phyloP scores from a whole-genome alignment of 192 early-diverging fungal species.

The Pilaira anomala region DNA sequence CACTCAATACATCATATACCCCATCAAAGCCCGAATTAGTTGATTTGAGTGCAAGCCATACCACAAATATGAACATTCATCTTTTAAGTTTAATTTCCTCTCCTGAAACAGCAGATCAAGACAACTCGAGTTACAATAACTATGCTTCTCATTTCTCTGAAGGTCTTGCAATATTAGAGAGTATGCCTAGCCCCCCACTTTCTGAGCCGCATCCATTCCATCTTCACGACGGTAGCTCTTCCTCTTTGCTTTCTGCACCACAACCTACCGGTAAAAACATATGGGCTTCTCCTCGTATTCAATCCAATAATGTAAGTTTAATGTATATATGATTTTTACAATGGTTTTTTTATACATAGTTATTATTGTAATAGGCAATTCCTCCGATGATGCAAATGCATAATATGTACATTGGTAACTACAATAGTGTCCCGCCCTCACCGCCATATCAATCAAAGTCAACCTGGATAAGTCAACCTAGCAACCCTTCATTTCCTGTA shows the following conservation, averaged over 20 bases:
- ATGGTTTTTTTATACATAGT: not conserved
- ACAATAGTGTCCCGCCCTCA: not conserved
- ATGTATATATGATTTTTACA: not conserved
- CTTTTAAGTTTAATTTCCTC: not conserved
- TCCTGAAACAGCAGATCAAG: not conserved
- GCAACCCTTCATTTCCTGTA: not conserved
- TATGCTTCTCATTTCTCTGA: no score
- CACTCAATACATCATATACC: not conserved
- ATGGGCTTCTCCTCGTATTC: slow-evolving; percentile 3
- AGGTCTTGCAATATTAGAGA: not conserved
- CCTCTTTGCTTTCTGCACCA: not conserved
- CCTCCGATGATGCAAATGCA: not conserved
- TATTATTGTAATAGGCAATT: not conserved
- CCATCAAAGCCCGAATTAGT: not conserved
- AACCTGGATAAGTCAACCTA: not conserved
- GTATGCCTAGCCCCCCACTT: slow-evolving; percentile 2
- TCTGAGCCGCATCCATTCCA: not conserved
- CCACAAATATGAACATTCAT: not conserved
- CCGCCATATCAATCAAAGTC: not conserved
- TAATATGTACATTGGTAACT: no score
- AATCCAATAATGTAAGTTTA: not conserved
- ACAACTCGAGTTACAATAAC: no score
- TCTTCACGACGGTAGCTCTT: not conserved
- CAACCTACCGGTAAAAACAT: slow-evolving; percentile 7
- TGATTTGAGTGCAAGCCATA: not conserved